Evolutionary conservation across 176 grass and related monocot genomes (phyloP).

Genomic region (Musa acuminata): DNA sequence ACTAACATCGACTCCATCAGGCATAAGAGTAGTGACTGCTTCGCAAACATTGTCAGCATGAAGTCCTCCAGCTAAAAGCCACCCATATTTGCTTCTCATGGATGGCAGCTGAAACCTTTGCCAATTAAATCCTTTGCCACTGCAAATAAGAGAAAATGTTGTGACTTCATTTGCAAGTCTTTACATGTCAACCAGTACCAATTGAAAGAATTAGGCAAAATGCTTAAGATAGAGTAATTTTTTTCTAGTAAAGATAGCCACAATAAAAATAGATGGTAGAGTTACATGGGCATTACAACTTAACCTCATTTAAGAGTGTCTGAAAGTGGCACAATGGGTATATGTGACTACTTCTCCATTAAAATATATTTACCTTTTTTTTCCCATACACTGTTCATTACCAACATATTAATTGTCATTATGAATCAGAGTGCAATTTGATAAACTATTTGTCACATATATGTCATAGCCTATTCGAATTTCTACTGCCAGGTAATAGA

Average conservation of each 20-base stretch:
- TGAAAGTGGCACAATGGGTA: too few relatives aligned
- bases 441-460: too few relatives aligned
- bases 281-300: too few relatives aligned
- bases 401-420: too few relatives aligned
- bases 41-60: slow-evolving; percentile 69
- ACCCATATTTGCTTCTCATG: slow-evolving; percentile 60
- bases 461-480: not conserved
- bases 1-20: slow-evolving; percentile 79
- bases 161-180: not conserved
- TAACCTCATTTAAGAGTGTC: too few relatives aligned
- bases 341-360: too few relatives aligned
- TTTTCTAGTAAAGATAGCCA: not conserved
- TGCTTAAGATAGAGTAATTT: not conserved
- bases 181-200: not conserved
- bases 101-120: slow-evolving; percentile 51
- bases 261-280: not conserved
- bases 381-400: too few relatives aligned
- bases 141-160: slow-evolving; percentile 22
- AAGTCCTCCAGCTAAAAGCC: slow-evolving; percentile 83
- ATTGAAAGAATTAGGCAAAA: not conserved
- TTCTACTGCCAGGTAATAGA: not conserved
- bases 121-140: slow-evolving; percentile 93
- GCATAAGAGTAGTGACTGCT: slow-evolving; percentile 43
- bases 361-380: too few relatives aligned
- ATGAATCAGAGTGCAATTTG: too few relatives aligned